Base-by-base conservation (phyloP, 441 rosid genomes). In the Geranium incanum region DNA sequence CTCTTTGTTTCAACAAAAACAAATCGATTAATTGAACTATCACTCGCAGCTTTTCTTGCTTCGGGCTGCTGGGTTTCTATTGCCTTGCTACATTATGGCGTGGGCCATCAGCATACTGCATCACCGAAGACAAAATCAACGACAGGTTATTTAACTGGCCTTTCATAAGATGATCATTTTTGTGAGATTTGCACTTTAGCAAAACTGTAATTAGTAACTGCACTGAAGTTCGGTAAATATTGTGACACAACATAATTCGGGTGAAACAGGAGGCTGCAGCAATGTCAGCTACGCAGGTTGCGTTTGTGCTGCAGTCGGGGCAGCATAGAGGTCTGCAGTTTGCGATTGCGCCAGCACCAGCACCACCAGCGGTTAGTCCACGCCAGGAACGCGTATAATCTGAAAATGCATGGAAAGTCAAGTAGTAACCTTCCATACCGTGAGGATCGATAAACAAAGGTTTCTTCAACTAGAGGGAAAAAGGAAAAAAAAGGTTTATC, bases 71-170 rank as follows among this genome's bases (percentile, higher is more conserved):
- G 80, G 76, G 2, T 77, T 77, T 70, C 80, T 77, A 69, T 67
- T 77, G 76, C 80, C 80, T 4, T 77, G 80, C 76, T 73, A 72
- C 66, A 73, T 77, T 37, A 77, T 92, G 33, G 33, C 33, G 33
- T 28, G 33, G 33, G 33, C 33, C 33, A 28, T 28, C 33, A 28
- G 33, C 73, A 84, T 91, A 72, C 74, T 95, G 74, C 98, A 95
- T 80, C 96, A 87, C 3, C 86, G 97, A n/a, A 85, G 98, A 73
- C 97, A 91, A 79, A 87, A 18, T 57, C 97, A 91, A 79, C 86
- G 98, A 86, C 96, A 89, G 89, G 99, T 94, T 28, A 15, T 78
- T 74, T 18, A 1, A 15, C 57, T 28, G 33, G 1, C 33, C 33
- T 28, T 28, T 28, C 33, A 28, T 0, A 28, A 28, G 33, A 28